Evolutionary conservation across 75 land plant genomes (phyloP), one percentile per base, ranked within the genome.

Genomic region (Selaginella tamariscina): DNA sequence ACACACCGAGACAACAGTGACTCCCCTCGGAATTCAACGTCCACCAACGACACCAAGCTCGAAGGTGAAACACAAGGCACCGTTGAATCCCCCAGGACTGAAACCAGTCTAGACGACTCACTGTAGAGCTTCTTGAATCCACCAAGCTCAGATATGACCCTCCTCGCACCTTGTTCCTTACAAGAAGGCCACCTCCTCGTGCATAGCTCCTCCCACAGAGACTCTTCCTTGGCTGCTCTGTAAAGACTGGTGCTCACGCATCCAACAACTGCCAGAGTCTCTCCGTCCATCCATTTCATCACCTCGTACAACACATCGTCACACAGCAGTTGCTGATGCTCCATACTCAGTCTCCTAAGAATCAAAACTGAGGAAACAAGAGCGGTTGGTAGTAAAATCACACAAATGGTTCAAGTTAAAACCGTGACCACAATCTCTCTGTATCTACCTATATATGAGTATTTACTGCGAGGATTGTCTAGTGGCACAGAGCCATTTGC

Each of bases 21-120:
- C 56, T 82, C 80, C 18, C 82, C 89, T 44, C 80, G 80, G 79
- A 75, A 89, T 23, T 74, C 56, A 24, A 89, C 74, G 75, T 89
- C 94, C 27, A 89, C 78, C 68, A 89, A 75, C 9, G 87, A 89
- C 1, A 84, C 73, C 57, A 84, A 84, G 73, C 86, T 80, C 0
- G 85, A 76, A 0, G 88, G 83, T 0, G 78, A 81, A 27, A 81
- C 33, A 29, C 49, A 5, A 39, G 49, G 49, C 49, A 15, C 11
- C 49, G 49, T 5, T 39, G 49, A 39, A 39, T 15, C 49, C 5
- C 15, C 49, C 49, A 15, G 49, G n/a, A n/a, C n/a, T 15, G 49
- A 39, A 15, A 39, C 49, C 11, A 39, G 49, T 15, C 49, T 39
- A 15, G 49, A 39, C 11, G 11, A 39, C 49, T 39, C 49, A 5